A percentile compares a stretch with the other conserved stretches of the same genome.
Evolutionary conservation across 257 asterid genomes (phyloP).

Genomic region (Nicotiana otophora): DNA sequence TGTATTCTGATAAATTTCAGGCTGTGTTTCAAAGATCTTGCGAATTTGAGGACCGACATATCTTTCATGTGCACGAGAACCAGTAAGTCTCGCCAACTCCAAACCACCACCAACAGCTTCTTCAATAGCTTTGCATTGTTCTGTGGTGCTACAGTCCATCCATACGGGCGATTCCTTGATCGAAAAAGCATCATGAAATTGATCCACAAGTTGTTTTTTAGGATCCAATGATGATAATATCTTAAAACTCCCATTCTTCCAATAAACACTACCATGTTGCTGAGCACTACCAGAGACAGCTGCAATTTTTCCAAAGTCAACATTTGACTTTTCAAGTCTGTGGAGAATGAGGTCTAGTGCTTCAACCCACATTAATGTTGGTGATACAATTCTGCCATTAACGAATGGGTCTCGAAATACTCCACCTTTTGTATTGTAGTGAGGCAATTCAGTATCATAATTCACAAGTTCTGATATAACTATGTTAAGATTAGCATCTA

Average conservation of each 20-base stretch:
- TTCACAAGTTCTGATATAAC: slow-evolving; percentile 58
- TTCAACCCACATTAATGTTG: slow-evolving; percentile 94
- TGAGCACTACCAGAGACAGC: slow-evolving; percentile 96
- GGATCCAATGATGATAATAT: slow-evolving; percentile 56
- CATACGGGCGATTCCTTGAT: slow-evolving; percentile 78
- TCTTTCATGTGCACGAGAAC: slow-evolving; percentile 86
- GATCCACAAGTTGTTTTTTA: slow-evolving; percentile 40
- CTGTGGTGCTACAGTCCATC: slow-evolving; percentile 91
- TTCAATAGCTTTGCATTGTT: slow-evolving; percentile 76
- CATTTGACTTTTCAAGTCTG: slow-evolving; percentile 45
- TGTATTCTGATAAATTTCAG: slow-evolving; percentile 55
- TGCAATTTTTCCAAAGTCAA: slow-evolving; percentile 56
- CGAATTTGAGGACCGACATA: slow-evolving; percentile 88
- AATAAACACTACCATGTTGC: slow-evolving; percentile 94
- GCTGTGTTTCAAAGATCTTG: slow-evolving; percentile 58
- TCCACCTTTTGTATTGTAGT: slow-evolving; percentile 84
- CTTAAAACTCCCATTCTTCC: slow-evolving; percentile 62
- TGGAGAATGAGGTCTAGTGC: slow-evolving; percentile 71
- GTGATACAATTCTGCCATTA: slow-evolving; percentile 79
- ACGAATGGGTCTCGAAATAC: slow-evolving; percentile 55
- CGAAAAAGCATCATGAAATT: slow-evolving; percentile 65
- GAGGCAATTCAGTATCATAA: slow-evolving; percentile 69
- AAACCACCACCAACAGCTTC: slow-evolving; percentile 74
- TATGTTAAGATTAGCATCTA: slow-evolving; percentile 64
- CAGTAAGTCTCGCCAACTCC: slow-evolving; percentile 70